Percentiles rank a stretch among this genome's conserved stretches.
Evolutionary conservation across 2,329 filamentous ascomycete genomes (phyloP).

Genomic region (Botrytis fabae): DNA sequence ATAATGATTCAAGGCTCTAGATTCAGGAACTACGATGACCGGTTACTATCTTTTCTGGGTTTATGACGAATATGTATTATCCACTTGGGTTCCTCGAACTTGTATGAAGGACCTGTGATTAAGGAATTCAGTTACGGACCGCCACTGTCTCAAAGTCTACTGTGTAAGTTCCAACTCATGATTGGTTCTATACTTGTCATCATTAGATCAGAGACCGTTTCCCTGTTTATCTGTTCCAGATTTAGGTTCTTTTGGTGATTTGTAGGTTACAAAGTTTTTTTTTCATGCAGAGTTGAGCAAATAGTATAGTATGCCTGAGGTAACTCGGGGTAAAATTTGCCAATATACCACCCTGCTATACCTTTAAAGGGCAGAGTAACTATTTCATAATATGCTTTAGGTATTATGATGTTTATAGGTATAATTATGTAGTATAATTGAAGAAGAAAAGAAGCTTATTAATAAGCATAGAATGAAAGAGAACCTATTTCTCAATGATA

Average conservation of each 20-base stretch:
- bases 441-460: no score
- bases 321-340: no score
- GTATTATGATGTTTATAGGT: no score
- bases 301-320: no score
- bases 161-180: no score
- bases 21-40: background rate
- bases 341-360: no score
- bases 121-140: background rate
- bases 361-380: no score
- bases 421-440: no score
- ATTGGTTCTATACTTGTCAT: background rate
- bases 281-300: background rate
- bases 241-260: background rate
- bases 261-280: background rate
- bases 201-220: background rate
- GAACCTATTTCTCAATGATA: no score
- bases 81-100: fast-evolving
- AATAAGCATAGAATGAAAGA: no score
- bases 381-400: no score
- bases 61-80: background rate
- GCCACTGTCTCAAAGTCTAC: background rate
- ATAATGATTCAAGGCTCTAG: background rate
- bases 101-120: no score
- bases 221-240: background rate
- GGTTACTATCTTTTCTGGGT: background rate